phyloP scores from a whole-genome alignment of 192 early-diverging fungal genomes.

The Coemansia nantahalensis region DNA sequence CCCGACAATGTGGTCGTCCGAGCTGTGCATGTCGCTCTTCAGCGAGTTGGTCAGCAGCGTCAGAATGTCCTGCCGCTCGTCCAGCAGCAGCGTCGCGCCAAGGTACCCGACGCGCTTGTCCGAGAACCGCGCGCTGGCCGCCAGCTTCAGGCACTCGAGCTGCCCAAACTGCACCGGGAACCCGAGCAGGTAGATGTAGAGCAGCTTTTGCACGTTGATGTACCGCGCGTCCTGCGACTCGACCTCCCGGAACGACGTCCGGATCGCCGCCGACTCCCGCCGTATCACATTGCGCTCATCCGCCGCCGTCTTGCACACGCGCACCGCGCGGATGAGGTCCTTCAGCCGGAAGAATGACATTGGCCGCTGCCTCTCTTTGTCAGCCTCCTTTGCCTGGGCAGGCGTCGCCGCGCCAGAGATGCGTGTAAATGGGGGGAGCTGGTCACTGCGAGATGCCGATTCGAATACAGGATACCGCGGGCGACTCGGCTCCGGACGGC shows the following conservation, averaged over 20 bases:
- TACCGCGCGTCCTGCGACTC: conserved; percentile 82
- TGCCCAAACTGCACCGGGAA: conserved; percentile 99
- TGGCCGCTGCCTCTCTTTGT: neutral
- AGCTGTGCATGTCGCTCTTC: conserved; percentile 93
- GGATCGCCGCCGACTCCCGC: conserved; percentile 91
- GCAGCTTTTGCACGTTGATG: conserved; percentile 93
- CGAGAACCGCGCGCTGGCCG: conserved; percentile 87
- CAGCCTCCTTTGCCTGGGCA: too few species aligned
- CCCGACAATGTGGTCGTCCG: conserved; percentile 96
- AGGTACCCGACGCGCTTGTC: conserved; percentile 99
- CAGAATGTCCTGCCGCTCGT: conserved; percentile 96
- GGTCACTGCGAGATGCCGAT: too few species aligned
- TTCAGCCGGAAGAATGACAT: conserved; percentile 56
- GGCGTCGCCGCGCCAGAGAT: too few species aligned
- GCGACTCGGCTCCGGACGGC: too few species aligned
- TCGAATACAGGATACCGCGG: too few species aligned
- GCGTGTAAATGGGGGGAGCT: conserved; percentile 3
- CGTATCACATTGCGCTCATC: conserved; percentile 98
- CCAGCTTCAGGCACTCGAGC: conserved; percentile 98
- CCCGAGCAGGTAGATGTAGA: conserved; percentile 98
- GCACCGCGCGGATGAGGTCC: conserved; percentile 97
- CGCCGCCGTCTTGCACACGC: conserved; percentile 96
- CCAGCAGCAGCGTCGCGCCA: conserved; percentile 94
- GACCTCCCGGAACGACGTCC: conserved; percentile 97
- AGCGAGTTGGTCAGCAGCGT: conserved; percentile 98